These are phyloP conservation scores for Cladophialophora chaetospira DNA, from an alignment of 2,329 filamentous ascomycete species.

Conservation along the genomic window DNA sequence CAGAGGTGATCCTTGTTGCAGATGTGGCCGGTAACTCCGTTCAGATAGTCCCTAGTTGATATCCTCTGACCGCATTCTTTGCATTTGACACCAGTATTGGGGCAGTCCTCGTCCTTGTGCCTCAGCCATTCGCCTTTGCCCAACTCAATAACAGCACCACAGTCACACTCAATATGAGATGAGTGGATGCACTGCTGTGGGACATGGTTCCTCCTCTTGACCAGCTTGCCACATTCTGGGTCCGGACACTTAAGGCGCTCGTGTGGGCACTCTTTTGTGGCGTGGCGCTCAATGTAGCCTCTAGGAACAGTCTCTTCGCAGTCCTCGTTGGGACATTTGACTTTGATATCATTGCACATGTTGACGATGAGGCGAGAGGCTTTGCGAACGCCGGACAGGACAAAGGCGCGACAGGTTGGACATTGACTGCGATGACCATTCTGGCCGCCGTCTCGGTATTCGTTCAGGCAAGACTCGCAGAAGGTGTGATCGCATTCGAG, in stretches of 20 bases:
- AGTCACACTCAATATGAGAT: constrained; percentile 33
- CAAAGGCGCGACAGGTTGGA: constrained; percentile 58
- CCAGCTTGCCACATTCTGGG: constrained; percentile 52
- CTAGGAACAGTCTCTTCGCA: constrained; percentile 58
- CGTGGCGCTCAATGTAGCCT: constrained; percentile 60
- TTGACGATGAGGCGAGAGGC: constrained; percentile 60
- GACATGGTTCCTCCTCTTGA: constrained; percentile 56
- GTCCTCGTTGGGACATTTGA: constrained; percentile 62
- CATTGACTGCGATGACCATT: constrained; percentile 44
- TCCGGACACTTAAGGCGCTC: constrained; percentile 56
- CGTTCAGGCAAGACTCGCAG: constrained; percentile 60
- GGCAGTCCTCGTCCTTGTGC: constrained; percentile 33
- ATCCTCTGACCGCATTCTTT: constrained; percentile 25
- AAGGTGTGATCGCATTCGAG: constrained; percentile 66
- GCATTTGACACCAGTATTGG: constrained; percentile 26
- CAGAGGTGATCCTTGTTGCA: constrained; percentile 32
- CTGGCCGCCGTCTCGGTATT: constrained; percentile 33
- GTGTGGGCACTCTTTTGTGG: constrained; percentile 62
- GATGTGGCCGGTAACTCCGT: constrained; percentile 20
- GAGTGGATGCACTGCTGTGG: constrained; percentile 32
- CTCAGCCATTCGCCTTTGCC: constrained; percentile 32
- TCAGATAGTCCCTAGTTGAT: constrained; percentile 25
- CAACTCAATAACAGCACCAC: constrained; percentile 32
- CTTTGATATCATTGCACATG: constrained; percentile 63
- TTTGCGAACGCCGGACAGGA: constrained; percentile 41